These are phyloP conservation scores for Parascedosporium putredinis DNA, from an alignment of 2,329 filamentous ascomycete species.

Conservation along the genomic window DNA sequence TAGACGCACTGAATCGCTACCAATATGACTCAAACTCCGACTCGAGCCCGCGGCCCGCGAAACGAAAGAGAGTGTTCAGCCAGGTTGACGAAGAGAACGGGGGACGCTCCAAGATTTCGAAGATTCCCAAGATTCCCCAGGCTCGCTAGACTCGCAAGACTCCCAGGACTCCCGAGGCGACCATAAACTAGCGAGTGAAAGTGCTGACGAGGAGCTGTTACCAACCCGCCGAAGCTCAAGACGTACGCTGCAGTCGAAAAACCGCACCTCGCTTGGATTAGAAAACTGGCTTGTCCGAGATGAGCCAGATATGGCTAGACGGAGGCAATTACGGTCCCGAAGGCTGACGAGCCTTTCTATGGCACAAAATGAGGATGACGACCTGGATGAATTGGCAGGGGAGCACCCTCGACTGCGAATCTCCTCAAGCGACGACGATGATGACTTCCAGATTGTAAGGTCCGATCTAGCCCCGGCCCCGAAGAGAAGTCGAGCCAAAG, in stretches of 20 bases:
- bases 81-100: not conserved
- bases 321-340: slow-evolving; percentile 16
- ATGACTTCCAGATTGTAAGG: slow-evolving; percentile 23
- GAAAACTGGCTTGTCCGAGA: not conserved
- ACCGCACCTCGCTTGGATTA: slow-evolving; percentile 2
- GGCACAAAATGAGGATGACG: slow-evolving; percentile 10
- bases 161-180: slow-evolving; percentile 18
- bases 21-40: not conserved
- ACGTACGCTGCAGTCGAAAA: slow-evolving; percentile 2
- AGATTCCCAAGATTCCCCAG: no score
- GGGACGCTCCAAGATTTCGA: no score
- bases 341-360: slow-evolving; percentile 12
- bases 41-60: not conserved
- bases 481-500: not conserved
- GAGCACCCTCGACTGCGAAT: slow-evolving; percentile 14
- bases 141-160: no score
- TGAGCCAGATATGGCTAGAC: not conserved
- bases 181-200: slow-evolving; percentile 11
- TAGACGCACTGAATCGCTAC: slow-evolving; percentile 17
- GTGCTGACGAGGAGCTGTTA: slow-evolving; percentile 6
- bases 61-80: not conserved
- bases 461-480: slow-evolving; percentile 22
- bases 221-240: not conserved
- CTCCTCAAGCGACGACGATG: slow-evolving; percentile 23
- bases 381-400: slow-evolving; percentile 22